A percentile compares a stretch with the other conserved stretches of the same genome.
Evolutionary conservation across 1,139 yeast species (phyloP).

Genomic region (Suhomyces ambrosiae): DNA sequence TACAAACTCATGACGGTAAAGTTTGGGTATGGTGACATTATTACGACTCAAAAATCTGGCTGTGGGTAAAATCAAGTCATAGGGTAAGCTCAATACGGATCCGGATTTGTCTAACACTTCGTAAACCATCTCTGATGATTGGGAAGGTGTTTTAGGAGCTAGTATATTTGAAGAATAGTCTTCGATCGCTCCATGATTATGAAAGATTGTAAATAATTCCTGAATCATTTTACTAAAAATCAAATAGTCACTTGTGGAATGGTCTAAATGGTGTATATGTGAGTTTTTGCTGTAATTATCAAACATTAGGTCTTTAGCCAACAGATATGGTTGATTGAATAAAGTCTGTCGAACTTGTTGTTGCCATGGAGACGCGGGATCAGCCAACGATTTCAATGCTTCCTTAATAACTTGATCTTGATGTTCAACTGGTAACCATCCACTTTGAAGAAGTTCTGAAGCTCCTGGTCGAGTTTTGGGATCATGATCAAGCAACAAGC

Average conservation of each 20-base stretch:
- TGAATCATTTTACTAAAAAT: slow-evolving; percentile 54
- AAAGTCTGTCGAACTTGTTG: slow-evolving; percentile 85
- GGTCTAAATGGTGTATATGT: slow-evolving; percentile 26
- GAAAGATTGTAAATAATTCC: slow-evolving; percentile 62
- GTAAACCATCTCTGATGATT: slow-evolving; percentile 64
- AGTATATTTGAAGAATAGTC: slow-evolving; percentile 54
- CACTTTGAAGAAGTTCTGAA: slow-evolving; percentile 69
- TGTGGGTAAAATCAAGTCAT: slow-evolving; percentile 84
- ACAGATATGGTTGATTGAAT: slow-evolving; percentile 78
- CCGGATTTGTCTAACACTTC: slow-evolving; percentile 87
- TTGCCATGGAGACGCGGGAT: slow-evolving; percentile 93
- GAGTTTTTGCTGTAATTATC: slow-evolving; percentile 47
- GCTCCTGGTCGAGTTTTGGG: slow-evolving; percentile 82
- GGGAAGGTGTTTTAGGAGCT: slow-evolving; percentile 81
- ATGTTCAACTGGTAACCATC: slow-evolving; percentile 82
- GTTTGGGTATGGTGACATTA: slow-evolving; percentile 57
- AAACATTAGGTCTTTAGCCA: slow-evolving; percentile 80
- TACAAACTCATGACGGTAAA: slow-evolving; percentile 77
- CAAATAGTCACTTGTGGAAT: slow-evolving; percentile 38
- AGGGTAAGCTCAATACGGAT: slow-evolving; percentile 82
- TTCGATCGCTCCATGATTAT: slow-evolving; percentile 84
- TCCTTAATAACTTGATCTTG: slow-evolving; percentile 89
- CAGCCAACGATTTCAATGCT: slow-evolving; percentile 80
- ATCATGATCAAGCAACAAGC: slow-evolving; percentile 69
- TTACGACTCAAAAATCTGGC: slow-evolving; percentile 78